Evolutionary conservation across 1,139 yeast species (phyloP).

Genomic region (Protomyces macrosporus): DNA sequence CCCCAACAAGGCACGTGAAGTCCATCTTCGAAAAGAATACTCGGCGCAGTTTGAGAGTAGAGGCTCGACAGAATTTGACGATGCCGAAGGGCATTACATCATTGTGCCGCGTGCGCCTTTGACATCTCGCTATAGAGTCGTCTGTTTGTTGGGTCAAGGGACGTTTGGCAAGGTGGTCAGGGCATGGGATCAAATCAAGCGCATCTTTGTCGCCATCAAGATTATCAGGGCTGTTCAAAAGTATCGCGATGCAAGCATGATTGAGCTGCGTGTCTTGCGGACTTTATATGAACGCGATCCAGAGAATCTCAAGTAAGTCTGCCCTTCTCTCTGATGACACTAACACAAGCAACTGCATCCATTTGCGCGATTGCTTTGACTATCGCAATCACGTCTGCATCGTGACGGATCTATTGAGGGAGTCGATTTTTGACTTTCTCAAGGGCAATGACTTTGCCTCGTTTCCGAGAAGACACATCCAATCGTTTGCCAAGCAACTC

Average conservation of each 20-base stretch:
- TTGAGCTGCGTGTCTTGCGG: conserved; percentile 64
- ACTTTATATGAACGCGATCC: conserved; percentile 67
- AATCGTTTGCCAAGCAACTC: conserved; percentile 79
- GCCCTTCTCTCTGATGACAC: not conserved
- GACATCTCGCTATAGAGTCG: conserved; percentile 39
- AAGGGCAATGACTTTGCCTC: conserved; percentile 61
- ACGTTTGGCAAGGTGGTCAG: conserved; percentile 91
- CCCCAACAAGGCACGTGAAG: conserved; percentile 1
- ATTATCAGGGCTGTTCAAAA: conserved; percentile 56
- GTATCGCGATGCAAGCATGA: conserved; percentile 45
- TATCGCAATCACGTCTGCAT: conserved; percentile 90
- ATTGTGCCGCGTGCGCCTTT: conserved; percentile 39
- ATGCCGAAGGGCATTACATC: conserved; percentile 43
- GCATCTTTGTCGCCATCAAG: conserved; percentile 78
- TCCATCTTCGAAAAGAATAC: conserved; percentile 8
- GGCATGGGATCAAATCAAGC: conserved; percentile 46
- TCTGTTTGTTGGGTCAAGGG: conserved; percentile 73
- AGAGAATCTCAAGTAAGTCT: conserved; percentile 49
- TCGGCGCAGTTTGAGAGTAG: not conserved
- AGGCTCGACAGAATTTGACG: conserved; percentile 34
- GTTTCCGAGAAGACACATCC: conserved; percentile 78
- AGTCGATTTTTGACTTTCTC: conserved; percentile 83
- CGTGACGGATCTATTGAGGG: conserved; percentile 80
- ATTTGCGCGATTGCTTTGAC: conserved; percentile 83
- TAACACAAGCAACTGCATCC: conserved; percentile 45